Conservation (phyloP, 108 stramenopile genomes). For the Conticribra weissflogii region DNA sequence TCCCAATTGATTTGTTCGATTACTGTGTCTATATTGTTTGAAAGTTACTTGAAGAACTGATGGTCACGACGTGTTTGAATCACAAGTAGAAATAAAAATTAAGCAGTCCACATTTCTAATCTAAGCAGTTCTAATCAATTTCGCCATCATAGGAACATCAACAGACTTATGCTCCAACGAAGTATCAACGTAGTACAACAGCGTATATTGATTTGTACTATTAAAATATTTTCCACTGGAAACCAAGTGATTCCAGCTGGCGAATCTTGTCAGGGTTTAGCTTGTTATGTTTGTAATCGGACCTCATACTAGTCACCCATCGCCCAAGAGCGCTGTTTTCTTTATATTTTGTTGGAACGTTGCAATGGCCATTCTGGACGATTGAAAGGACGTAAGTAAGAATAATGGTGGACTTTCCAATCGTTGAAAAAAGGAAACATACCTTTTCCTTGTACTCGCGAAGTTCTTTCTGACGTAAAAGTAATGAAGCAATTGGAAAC, state of each 20-base stretch:
- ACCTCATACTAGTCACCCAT: conserved; percentile 60
- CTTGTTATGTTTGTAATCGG: conserved; percentile 37
- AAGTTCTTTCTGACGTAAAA: not conserved
- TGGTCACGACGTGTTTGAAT: too few relatives aligned
- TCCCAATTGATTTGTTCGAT: too few relatives aligned
- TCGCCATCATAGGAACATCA: too few relatives aligned
- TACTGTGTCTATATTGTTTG: too few relatives aligned
- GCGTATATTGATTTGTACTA: not conserved
- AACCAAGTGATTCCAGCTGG: not conserved
- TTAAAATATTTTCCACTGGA: not conserved
- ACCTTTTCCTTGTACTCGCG: not conserved
- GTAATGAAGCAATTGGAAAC: not conserved
- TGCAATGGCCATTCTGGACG: conserved; percentile 41
- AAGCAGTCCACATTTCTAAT: too few relatives aligned
- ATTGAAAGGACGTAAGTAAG: not conserved
- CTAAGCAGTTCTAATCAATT: too few relatives aligned
- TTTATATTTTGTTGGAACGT: conserved; percentile 60
- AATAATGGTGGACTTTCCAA: not conserved
- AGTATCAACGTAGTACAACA: too few relatives aligned
- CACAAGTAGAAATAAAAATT: too few relatives aligned
- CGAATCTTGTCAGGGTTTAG: not conserved
- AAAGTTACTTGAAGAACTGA: too few relatives aligned
- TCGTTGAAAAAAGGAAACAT: not conserved
- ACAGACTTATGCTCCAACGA: too few relatives aligned
- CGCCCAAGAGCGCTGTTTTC: conserved; percentile 57